Base-by-base conservation (phyloP, 2,329 filamentous ascomycete species). In the Curvularia sp. region DNA sequence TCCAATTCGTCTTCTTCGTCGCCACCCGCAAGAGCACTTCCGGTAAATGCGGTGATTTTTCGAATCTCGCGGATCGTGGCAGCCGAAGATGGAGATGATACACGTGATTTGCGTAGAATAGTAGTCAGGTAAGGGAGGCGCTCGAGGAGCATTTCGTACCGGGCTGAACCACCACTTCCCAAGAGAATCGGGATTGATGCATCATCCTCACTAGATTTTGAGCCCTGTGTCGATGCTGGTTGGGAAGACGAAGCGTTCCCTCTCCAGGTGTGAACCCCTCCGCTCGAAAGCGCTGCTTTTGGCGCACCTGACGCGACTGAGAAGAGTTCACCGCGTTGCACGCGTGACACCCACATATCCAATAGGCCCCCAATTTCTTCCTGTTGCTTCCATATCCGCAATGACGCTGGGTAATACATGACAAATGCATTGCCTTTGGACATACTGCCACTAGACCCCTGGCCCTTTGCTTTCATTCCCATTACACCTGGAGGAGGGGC, bases 371-470 rank as follows among this genome's bases (percentile, higher is more conserved):
- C 89, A 5, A 94, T 83, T 73, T 97, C 93, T 73, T 98, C 93
- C 62, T 87, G 89, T 55, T 88, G 85, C 59, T 89, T 85, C 92
- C 93, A 97, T 10, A 97, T 77, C 67, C 92, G 92, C 42, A 96
- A 80, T 55, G 90, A 92, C 0, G 88, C 88, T 0, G 95, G 95
- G 71, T 95, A 99, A 66, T 93, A 96, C 91, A 99, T 97, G 71
- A 91, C 93, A 79, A 88, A 89, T 0, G 90, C 85, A 69, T 93
- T 91, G 2, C 80, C 77, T 48, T 81, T 76, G 3, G 64, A 51
- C 8, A 61, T 48, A 4, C 55, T 67, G 10, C 58, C 52, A 22
- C 55, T 60, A 13, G 65, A 54, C 38, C 66, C 62, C 55, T 70
- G 61, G 6, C 66, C 67, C 63, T 71, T 72, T 26, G 67, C 64